phyloP scores from a whole-genome alignment of 139 green algal genomes.

The Pleodorina starrii region DNA sequence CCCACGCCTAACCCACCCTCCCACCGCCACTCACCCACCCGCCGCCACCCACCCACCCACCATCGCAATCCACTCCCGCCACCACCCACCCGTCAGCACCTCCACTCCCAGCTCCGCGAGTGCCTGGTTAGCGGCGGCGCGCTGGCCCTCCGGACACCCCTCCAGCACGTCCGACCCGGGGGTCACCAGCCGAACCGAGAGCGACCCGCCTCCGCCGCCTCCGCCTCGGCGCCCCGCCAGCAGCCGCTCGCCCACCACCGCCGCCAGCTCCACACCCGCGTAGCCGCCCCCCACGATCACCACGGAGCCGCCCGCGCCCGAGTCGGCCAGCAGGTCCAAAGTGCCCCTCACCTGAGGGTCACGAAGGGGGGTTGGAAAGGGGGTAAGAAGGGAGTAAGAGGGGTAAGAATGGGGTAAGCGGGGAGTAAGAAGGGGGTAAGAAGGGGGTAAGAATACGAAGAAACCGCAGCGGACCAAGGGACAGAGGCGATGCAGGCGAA shows the following conservation, averaged over 20 bases:
- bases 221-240: too few relatives aligned
- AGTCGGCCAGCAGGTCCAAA: constrained; percentile 64
- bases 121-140: constrained; percentile 70
- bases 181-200: constrained; percentile 81
- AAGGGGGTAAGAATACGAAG: too few relatives aligned
- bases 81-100: constrained; percentile 67
- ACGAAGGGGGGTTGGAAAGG: too few relatives aligned
- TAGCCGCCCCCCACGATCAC: constrained; percentile 93
- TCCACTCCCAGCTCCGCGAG: constrained; percentile 75
- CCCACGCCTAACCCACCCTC: too few relatives aligned
- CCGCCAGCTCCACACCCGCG: constrained; percentile 90
- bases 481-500: too few relatives aligned
- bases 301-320: constrained; percentile 48
- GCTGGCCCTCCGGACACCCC: constrained; percentile 72
- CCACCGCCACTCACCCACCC: too few relatives aligned
- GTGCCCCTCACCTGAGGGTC: constrained; percentile 31
- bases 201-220: constrained; percentile 22
- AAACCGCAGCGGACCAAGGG: too few relatives aligned
- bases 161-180: constrained; percentile 81
- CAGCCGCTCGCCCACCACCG: constrained; percentile 81
- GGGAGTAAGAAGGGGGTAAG: too few relatives aligned
- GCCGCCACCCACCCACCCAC: too few relatives aligned
- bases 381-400: too few relatives aligned
- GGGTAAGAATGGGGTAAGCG: too few relatives aligned
- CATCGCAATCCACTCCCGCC: too few relatives aligned